phyloP scores from a whole-genome alignment of 2,329 filamentous ascomycete genomes.

The Leptographium galeiforme region DNA sequence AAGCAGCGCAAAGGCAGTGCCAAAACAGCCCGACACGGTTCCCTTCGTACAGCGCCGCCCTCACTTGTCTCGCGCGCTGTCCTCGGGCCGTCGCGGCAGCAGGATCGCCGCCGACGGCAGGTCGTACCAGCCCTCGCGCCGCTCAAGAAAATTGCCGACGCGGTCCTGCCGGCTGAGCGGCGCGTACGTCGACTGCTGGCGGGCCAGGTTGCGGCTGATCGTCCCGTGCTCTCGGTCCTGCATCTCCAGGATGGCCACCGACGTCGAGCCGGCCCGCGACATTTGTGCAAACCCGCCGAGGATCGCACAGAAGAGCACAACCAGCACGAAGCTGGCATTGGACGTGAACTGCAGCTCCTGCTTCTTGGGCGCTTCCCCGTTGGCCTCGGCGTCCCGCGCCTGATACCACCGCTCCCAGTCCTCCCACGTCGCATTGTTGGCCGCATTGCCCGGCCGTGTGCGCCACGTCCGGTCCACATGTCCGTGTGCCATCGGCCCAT shows the following conservation, averaged over 20 bases:
- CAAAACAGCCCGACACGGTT: too few relatives aligned
- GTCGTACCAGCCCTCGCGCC: slow-evolving; percentile 41
- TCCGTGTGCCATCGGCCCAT: slow-evolving; percentile 13
- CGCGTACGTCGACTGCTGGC: slow-evolving; percentile 37
- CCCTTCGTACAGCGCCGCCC: too few relatives aligned
- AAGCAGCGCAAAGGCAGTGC: too few relatives aligned
- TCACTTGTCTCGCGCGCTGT: too few relatives aligned
- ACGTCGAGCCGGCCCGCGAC: slow-evolving; percentile 50
- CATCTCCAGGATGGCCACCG: slow-evolving; percentile 49
- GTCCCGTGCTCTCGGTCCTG: slow-evolving; percentile 53
- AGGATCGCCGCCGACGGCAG: neutral
- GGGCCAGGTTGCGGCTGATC: slow-evolving; percentile 45
- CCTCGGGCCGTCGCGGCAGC: neutral
- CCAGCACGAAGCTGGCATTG: slow-evolving; percentile 61
- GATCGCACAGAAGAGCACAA: slow-evolving; percentile 57
- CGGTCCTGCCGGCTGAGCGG: slow-evolving; percentile 47
- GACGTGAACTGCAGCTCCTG: slow-evolving; percentile 55
- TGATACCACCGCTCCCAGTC: slow-evolving; percentile 72
- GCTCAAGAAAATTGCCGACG: slow-evolving; percentile 64
- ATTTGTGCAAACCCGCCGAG: slow-evolving; percentile 62
- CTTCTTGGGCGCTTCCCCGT: slow-evolving; percentile 20
- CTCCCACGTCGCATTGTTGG: slow-evolving; percentile 86
- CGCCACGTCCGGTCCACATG: slow-evolving; percentile 35
- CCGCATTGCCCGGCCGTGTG: slow-evolving; percentile 30
- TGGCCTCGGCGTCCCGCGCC: slow-evolving; percentile 36